A percentile compares a stretch with the other conserved stretches of the same genome.
phyloP scores from a whole-genome alignment of 805 yeast genomes.

The Saccharomycopsis vini region DNA sequence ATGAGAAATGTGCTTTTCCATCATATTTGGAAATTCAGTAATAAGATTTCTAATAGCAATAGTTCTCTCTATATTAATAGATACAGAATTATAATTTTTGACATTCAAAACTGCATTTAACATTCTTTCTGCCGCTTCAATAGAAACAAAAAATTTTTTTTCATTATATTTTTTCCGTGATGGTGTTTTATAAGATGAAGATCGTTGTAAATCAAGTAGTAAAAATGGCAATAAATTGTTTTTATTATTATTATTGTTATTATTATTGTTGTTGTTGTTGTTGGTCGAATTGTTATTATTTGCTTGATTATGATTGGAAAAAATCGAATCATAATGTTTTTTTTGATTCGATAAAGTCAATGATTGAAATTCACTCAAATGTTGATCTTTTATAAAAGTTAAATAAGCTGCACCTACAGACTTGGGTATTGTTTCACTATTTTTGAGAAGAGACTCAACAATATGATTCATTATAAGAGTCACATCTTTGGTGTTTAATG shows the following conservation, averaged over 20 bases:
- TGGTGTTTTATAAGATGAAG: neutral
- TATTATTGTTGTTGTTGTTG: no score
- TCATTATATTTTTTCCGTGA: neutral
- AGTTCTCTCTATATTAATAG: conserved; percentile 8
- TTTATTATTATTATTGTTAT: neutral
- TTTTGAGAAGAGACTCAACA: conserved; percentile 4
- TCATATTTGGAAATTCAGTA: conserved; percentile 8
- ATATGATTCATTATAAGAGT: conserved; percentile 3
- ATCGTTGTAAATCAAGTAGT: neutral
- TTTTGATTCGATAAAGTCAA: conserved; percentile 6
- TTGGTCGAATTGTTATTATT: no score
- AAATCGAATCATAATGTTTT: neutral
- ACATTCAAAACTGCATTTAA: conserved; percentile 5
- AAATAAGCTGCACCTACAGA: conserved; percentile 12
- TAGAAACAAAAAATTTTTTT: conserved; percentile 11
- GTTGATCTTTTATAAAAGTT: conserved; percentile 11
- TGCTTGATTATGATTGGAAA: no score
- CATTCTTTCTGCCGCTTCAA: conserved; percentile 7
- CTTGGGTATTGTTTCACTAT: conserved; percentile 8
- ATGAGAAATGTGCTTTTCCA: conserved; percentile 9
- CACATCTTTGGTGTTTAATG: conserved; percentile 1
- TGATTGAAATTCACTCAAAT: conserved; percentile 11
- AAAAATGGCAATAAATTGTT: neutral
- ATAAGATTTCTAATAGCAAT: conserved; percentile 8
- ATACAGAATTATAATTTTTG: conserved; percentile 4